phyloP scores from a whole-genome alignment of 2,329 filamentous ascomycete genomes.

The Atkinsonella texensis region DNA sequence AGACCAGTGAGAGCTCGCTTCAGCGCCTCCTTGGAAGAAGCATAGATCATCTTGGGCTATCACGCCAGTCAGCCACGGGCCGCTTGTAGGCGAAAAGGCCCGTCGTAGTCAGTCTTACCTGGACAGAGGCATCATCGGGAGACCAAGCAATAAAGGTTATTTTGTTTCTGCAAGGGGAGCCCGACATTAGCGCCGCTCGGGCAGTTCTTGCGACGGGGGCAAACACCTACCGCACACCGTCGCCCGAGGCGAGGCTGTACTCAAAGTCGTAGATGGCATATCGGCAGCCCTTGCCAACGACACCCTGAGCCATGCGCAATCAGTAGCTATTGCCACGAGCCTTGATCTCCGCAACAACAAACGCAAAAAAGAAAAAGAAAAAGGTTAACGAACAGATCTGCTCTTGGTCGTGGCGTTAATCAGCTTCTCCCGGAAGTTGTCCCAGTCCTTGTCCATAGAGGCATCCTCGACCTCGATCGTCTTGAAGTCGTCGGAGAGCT shows the following conservation, averaged over 20 bases:
- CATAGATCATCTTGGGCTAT: constrained; percentile 82
- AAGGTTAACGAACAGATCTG: constrained; percentile 42
- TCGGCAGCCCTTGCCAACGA: constrained; percentile 55
- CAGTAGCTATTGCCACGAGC: not conserved
- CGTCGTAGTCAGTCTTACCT: constrained; percentile 39
- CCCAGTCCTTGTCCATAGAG: constrained; percentile 55
- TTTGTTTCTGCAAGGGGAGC: constrained; percentile 47
- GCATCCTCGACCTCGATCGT: constrained; percentile 71
- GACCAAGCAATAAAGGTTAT: constrained; percentile 71
- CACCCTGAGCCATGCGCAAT: constrained; percentile 30
- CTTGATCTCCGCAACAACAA: too few species aligned
- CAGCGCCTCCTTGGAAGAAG: constrained; percentile 75
- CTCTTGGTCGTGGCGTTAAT: constrained; percentile 60
- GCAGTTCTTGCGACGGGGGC: not conserved
- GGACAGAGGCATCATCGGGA: constrained; percentile 67
- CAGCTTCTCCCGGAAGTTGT: constrained; percentile 64
- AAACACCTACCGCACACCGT: constrained; percentile 52
- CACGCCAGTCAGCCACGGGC: not conserved
- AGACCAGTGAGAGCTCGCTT: constrained; percentile 69
- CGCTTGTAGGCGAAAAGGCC: not conserved
- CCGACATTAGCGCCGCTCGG: constrained; percentile 9
- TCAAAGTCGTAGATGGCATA: constrained; percentile 81
- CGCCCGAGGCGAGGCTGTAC: constrained; percentile 59
- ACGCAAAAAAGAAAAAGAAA: not conserved
- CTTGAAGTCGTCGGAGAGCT: constrained; percentile 73